Percentiles rank a stretch among this genome's conserved stretches.
Conservation (phyloP, 495 filamentous ascomycete species). For the Lophiotrema nucula region DNA sequence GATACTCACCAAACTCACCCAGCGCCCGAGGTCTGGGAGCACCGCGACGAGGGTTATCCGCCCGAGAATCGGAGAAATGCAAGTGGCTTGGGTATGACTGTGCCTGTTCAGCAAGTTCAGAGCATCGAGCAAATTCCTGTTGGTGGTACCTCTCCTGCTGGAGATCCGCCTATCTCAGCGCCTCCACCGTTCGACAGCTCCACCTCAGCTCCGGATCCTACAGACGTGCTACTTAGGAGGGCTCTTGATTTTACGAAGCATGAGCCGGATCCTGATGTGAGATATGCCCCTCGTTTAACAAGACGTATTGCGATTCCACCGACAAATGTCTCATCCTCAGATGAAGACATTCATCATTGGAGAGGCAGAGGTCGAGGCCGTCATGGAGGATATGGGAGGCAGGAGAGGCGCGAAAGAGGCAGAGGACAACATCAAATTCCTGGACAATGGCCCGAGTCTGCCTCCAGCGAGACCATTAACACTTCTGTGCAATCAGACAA, state of each 20-base stretch:
- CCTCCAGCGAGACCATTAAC: background rate
- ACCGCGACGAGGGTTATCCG: constrained; percentile 1
- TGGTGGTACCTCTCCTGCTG: background rate
- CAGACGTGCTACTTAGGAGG: constrained; percentile 7
- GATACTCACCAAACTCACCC: background rate
- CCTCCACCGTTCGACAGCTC: background rate
- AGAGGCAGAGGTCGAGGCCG: background rate
- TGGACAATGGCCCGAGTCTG: constrained; percentile 9
- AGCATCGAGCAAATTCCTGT: constrained; percentile 18
- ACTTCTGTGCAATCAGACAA: background rate
- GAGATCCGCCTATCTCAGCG: background rate
- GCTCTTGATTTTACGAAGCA: constrained; percentile 29
- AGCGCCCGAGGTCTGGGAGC: background rate
- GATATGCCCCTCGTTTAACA: constrained; percentile 23
- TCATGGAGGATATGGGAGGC: background rate
- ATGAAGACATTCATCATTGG: background rate
- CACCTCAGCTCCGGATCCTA: background rate
- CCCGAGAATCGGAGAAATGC: constrained; percentile 19
- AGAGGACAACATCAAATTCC: background rate
- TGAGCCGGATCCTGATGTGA: constrained; percentile 27
- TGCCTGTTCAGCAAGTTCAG: constrained; percentile 17
- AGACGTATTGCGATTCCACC: constrained; percentile 31
- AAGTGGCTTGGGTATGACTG: constrained; percentile 9
- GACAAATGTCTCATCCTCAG: background rate
- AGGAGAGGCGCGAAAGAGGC: constrained; percentile 5